These are phyloP conservation scores for Pholiota conissans DNA, from an alignment of 768 basidiomycete species.

Conservation along the genomic window DNA sequence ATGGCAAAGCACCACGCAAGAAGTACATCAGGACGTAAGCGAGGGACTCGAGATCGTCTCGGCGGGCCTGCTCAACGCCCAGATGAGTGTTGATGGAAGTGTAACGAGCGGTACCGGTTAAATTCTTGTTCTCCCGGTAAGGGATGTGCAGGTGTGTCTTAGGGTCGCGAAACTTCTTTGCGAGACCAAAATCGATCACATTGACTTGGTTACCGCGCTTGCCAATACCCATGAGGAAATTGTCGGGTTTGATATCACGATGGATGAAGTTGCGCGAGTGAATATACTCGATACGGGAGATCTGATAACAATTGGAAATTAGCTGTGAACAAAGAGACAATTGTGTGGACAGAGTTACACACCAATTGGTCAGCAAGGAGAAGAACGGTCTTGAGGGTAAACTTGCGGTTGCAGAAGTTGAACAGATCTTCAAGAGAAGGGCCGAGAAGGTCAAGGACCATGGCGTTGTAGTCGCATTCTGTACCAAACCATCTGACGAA, in stretches of 20 bases:
- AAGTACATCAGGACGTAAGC: conserved; percentile 99
- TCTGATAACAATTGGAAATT: conserved; percentile 46
- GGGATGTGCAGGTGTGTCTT: conserved; percentile 99
- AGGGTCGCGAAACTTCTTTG: conserved; percentile 99
- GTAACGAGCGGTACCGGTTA: conserved; percentile 98
- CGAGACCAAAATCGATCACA: conserved; percentile 96
- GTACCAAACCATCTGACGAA: conserved; percentile 96
- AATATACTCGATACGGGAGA: conserved; percentile 98
- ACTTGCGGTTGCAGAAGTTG: conserved; percentile 97
- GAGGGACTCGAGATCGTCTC: conserved; percentile 97
- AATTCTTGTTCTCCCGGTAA: conserved; percentile 99
- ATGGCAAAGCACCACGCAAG: conserved; percentile 95
- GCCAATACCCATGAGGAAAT: conserved; percentile 99
- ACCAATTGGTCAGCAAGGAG: conserved; percentile 96
- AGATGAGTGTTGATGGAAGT: conserved; percentile 99
- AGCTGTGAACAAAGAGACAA: conserved; percentile 20
- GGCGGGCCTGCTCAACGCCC: conserved; percentile 96
- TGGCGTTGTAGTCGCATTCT: conserved; percentile 99
- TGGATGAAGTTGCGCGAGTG: conserved; percentile 99
- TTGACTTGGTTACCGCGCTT: conserved; percentile 99
- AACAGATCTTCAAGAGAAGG: conserved; percentile 90
- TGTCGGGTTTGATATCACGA: conserved; percentile 99
- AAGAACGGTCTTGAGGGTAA: conserved; percentile 94
- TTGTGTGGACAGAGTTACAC: conserved; percentile 29
- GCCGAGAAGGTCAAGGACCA: conserved; percentile 96